A percentile compares a stretch with the other conserved stretches of the same genome.
Evolutionary conservation across 2,329 filamentous ascomycete species (phyloP).

Genomic region (Diaporthe sp.): DNA sequence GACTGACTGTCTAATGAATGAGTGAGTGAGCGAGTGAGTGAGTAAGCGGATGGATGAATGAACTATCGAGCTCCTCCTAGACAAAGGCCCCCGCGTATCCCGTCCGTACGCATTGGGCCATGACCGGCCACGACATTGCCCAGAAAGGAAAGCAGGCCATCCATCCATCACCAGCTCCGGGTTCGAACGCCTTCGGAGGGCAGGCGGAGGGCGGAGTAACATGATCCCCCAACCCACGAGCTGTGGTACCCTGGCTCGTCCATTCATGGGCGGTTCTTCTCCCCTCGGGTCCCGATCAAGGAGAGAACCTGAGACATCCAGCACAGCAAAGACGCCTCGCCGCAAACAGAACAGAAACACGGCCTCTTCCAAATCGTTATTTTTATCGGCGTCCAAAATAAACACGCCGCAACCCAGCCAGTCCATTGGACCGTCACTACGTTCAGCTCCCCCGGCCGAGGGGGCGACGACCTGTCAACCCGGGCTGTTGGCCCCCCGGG

Average conservation of each 20-base stretch:
- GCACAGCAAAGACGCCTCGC: conserved; percentile 28
- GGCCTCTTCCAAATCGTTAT: conserved; percentile 29
- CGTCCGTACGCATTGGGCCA: conserved; percentile 17
- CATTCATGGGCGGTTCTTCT: not conserved
- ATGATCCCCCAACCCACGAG: conserved; percentile 28
- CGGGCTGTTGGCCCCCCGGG: conserved; percentile 5
- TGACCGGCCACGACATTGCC: conserved; percentile 1
- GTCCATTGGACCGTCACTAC: not conserved
- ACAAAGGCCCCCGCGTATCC: not conserved
- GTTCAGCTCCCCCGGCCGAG: conserved; percentile 19
- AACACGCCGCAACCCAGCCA: conserved; percentile 5
- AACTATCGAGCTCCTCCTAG: not conserved
- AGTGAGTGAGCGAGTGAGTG: not conserved
- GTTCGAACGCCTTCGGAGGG: not conserved
- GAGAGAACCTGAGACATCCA: conserved; percentile 31
- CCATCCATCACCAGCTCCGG: conserved; percentile 4
- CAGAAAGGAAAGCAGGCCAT: conserved; percentile 5
- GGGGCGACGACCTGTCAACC: conserved; percentile 17
- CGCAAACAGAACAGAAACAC: conserved; percentile 32
- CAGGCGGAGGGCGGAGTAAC: conserved; percentile 17
- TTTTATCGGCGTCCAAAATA: conserved; percentile 28
- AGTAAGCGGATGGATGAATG: not conserved
- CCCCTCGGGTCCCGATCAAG: conserved; percentile 26
- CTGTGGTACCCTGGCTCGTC: not conserved
- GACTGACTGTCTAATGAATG: not conserved